Conservation (phyloP, 148 eudicot species). For the Gaultheria prostrata region DNA sequence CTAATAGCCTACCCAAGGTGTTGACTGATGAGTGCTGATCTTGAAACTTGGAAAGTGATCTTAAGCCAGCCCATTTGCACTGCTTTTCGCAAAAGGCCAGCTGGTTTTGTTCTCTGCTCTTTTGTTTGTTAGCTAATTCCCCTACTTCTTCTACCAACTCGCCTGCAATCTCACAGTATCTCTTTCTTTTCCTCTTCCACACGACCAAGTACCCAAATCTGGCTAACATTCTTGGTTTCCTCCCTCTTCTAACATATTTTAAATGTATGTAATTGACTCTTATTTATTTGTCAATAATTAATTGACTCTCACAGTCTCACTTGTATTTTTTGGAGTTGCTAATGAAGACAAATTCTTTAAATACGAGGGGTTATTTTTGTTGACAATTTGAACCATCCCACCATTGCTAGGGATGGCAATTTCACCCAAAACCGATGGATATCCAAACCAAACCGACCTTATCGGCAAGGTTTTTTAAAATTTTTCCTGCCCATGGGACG, state of each 20-base stretch:
- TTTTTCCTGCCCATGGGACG: too few relatives aligned
- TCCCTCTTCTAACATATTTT: not conserved
- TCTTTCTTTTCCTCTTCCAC: not conserved
- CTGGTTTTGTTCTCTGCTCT: not conserved
- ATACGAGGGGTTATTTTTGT: too few relatives aligned
- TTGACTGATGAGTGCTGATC: not conserved
- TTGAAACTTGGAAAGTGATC: conserved; percentile 9
- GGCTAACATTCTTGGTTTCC: not conserved
- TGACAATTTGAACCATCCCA: too few relatives aligned
- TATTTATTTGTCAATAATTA: too few relatives aligned
- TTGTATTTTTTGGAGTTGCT: too few relatives aligned
- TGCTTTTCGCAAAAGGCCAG: not conserved
- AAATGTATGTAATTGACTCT: not conserved
- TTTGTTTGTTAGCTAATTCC: not conserved
- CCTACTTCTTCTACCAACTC: not conserved
- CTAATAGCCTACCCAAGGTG: too few relatives aligned
- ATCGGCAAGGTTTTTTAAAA: too few relatives aligned
- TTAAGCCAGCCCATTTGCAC: not conserved
- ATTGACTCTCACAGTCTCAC: too few relatives aligned
- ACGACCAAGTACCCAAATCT: not conserved
- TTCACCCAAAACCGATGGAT: too few relatives aligned
- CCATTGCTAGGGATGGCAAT: too few relatives aligned
- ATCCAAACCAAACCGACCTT: too few relatives aligned
- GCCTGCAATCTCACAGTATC: not conserved
- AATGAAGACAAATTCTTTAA: too few relatives aligned